Conservation (phyloP, 805 yeast genomes). For the Spathaspora gorwiae region DNA sequence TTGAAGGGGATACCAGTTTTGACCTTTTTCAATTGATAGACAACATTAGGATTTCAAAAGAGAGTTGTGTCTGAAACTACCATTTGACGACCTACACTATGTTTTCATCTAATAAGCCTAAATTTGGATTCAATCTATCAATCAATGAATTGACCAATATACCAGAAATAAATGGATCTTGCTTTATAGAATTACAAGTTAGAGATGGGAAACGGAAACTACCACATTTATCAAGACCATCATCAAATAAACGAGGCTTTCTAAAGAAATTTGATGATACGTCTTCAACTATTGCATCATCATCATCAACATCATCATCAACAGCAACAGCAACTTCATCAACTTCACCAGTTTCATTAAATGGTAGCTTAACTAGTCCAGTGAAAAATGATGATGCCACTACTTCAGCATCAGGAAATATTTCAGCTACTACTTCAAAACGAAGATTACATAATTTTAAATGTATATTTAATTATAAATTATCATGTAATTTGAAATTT, state of each 20-base stretch:
- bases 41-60: no score
- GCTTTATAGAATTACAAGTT: slow-evolving; percentile 61
- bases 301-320: neutral
- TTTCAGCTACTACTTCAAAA: slow-evolving; percentile 26
- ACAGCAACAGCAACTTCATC: neutral
- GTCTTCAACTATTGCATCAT: neutral
- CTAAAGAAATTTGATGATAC: neutral
- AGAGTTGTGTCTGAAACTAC: no score
- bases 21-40: neutral
- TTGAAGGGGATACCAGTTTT: neutral
- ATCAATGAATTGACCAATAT: slow-evolving; percentile 75
- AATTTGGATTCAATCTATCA: slow-evolving; percentile 55
- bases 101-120: slow-evolving; percentile 41
- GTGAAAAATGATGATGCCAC: neutral
- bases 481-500: slow-evolving; percentile 36
- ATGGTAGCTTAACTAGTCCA: neutral
- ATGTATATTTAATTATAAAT: slow-evolving; percentile 32
- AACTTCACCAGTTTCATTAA: neutral
- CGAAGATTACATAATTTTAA: slow-evolving; percentile 36
- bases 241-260: neutral
- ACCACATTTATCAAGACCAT: neutral
- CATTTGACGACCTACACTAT: neutral
- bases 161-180: slow-evolving; percentile 71
- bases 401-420: slow-evolving; percentile 3
- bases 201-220: slow-evolving; percentile 40